Base-by-base conservation (phyloP, 2,329 filamentous ascomycete genomes). In the Apiospora malaysiana region DNA sequence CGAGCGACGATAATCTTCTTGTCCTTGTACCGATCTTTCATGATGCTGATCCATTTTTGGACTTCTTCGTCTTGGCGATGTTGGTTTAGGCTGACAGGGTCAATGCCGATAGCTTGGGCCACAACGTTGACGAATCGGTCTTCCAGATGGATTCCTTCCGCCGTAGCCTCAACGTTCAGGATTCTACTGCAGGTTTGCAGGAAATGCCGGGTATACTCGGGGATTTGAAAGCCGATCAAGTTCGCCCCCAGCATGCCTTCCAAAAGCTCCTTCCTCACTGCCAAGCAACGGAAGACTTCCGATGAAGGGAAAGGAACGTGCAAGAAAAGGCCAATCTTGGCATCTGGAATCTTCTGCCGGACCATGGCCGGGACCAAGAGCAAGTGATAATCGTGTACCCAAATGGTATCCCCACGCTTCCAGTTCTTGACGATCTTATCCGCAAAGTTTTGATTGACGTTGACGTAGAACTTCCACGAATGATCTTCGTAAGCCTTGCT, bases 401-500 rank as follows among this genome's bases (percentile, higher is more conserved):
- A 98, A 77, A 98, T 93, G 66, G 93, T 90, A 79, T 98, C 96
- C 56, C 94, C 94, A 40, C 92, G 91, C 85, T 97, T 98, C 91
- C 95, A 98, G 82, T 95, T 94, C 80, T 92, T 92, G 66, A 97
- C 86, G 71, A 98, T 94, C 79, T 92, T 92, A 79, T 98, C 93
- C 43, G 95, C 95, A 82, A 98, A 98, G 3, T 92, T 94, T 81
- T 96, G 92, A 83, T 98, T 98, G 78, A 98, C 88, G 69, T 93
- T 94, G 79, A 94, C 92, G 77, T 98, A 98, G 84, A 94, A 97
- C 75, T 94, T 89, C 94, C 95, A 98, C 0, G 95, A 98, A 82
- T 98, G 95, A 76, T 98, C 95, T 81, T 97, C 93, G 80, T 97
- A 98, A 0, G 95, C 95, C 81, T 98, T 98, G 89, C 94, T 98